Percentiles rank a stretch among this genome's conserved stretches.
phyloP scores from a whole-genome alignment of 306 rosid genomes.

The Hippophae rhamnoides region DNA sequence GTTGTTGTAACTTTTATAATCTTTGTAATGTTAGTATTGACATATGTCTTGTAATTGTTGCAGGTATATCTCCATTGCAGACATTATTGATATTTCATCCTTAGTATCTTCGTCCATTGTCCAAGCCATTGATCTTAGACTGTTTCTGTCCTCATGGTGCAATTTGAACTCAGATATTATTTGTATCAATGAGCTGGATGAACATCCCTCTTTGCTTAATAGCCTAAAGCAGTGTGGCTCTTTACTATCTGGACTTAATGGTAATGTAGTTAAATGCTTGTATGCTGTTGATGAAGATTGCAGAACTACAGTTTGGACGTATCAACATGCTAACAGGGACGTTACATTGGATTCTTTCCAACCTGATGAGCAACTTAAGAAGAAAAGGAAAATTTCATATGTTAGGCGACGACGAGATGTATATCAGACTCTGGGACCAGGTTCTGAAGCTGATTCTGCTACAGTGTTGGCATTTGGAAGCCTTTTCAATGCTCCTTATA shows the following conservation, averaged over 20 bases:
- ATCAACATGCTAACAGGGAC: slow-evolving; percentile 42
- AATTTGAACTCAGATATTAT: slow-evolving; percentile 40
- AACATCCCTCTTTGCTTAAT: slow-evolving; percentile 24
- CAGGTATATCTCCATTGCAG: slow-evolving; percentile 79
- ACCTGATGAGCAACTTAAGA: slow-evolving; percentile 60
- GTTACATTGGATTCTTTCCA: slow-evolving; percentile 71
- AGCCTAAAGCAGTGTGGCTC: slow-evolving; percentile 57
- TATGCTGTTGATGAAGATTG: slow-evolving; percentile 68
- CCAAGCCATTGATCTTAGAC: slow-evolving; percentile 60
- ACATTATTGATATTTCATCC: slow-evolving; percentile 57
- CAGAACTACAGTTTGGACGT: slow-evolving; percentile 85
- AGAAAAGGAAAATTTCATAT: slow-evolving; percentile 60
- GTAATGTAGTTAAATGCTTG: slow-evolving; percentile 43
- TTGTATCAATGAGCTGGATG: slow-evolving; percentile 34
- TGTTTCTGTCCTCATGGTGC: slow-evolving; percentile 63
- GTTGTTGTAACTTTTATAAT: background rate
- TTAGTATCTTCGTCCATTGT: slow-evolving; percentile 51
- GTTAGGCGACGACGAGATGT: slow-evolving; percentile 54
- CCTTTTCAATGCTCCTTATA: slow-evolving; percentile 76
- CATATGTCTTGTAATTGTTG: slow-evolving; percentile 7
- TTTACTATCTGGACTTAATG: slow-evolving; percentile 41
- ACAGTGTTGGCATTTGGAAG: slow-evolving; percentile 80
- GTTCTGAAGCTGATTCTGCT: slow-evolving; percentile 56
- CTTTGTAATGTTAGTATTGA: background rate
- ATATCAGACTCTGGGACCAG: slow-evolving; percentile 58